These are phyloP conservation scores for Paramecium tetraurelia DNA, from an alignment of 73 alveolate genomes.

Conservation along the genomic window DNA sequence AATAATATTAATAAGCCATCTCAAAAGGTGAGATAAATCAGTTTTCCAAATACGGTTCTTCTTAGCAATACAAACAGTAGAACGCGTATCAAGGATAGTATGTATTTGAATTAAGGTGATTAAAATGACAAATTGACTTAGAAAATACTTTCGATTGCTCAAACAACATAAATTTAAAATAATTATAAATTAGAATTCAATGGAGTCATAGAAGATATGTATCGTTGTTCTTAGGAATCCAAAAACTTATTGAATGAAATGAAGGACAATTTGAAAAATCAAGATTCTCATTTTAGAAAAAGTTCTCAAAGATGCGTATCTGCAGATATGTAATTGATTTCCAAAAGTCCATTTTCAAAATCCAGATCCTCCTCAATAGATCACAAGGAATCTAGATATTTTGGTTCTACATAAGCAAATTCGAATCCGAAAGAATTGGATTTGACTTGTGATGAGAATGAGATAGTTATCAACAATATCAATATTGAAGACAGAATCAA, in stretches of 20 bases:
- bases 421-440: constrained; percentile 37
- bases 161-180: background rate
- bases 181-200: background rate
- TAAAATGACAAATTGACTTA: background rate
- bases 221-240: background rate
- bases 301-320: constrained; percentile 43
- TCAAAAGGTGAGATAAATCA: constrained; percentile 1
- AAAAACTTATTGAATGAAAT: background rate
- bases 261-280: background rate
- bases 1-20: constrained; percentile 3
- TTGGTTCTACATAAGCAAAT: constrained; percentile 3
- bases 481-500: constrained; percentile 21
- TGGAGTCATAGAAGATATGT: background rate
- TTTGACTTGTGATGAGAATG: constrained; percentile 36
- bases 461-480: background rate
- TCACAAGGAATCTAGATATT: constrained; percentile 24
- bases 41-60: constrained; percentile 10
- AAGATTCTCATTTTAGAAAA: background rate
- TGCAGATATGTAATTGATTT: background rate
- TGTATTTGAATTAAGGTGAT: background rate
- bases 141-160: background rate
- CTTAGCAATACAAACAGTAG: background rate
- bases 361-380: constrained; percentile 44
- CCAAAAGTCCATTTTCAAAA: background rate
- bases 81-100: constrained; percentile 20